Conservation (phyloP, 2,329 filamentous ascomycete species). For the Trichoderma cornu-damae region DNA sequence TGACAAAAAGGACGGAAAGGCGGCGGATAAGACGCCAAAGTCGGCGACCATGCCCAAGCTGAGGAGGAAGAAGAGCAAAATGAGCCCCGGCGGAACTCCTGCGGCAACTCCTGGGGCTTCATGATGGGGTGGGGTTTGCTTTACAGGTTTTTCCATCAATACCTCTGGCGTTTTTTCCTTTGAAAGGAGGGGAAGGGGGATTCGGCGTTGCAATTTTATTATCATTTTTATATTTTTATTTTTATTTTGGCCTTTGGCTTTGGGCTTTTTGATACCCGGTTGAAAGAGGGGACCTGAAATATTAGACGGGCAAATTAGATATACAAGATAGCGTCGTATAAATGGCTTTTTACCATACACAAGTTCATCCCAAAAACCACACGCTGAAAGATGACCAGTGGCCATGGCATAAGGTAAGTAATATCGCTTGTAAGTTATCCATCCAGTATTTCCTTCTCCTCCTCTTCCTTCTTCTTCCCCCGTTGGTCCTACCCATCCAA, state of each 20-base stretch:
- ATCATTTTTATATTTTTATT: too few species aligned
- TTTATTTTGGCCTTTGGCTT: background rate
- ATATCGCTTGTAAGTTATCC: background rate
- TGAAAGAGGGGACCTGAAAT: background rate
- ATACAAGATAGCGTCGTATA: background rate
- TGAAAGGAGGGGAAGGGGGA: background rate
- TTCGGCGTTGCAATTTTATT: too few species aligned
- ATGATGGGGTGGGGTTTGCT: background rate
- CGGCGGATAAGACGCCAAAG: conserved; percentile 41
- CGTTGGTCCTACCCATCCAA: background rate
- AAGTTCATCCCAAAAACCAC: background rate
- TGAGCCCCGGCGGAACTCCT: conserved; percentile 32
- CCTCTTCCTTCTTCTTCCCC: too few species aligned
- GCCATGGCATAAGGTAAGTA: background rate
- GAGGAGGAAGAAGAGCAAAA: conserved; percentile 47
- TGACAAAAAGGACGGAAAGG: conserved; percentile 44
- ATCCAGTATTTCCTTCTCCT: background rate
- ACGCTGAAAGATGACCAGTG: background rate
- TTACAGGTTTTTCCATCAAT: background rate
- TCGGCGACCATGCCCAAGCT: conserved; percentile 40
- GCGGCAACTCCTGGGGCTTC: conserved; percentile 27
- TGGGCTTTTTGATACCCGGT: conserved; percentile 17
- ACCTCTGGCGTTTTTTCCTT: background rate
- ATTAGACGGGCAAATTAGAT: background rate
- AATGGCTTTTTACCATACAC: background rate